phyloP scores from a whole-genome alignment of 2,329 filamentous ascomycete species.

The Triangularia setosa region DNA sequence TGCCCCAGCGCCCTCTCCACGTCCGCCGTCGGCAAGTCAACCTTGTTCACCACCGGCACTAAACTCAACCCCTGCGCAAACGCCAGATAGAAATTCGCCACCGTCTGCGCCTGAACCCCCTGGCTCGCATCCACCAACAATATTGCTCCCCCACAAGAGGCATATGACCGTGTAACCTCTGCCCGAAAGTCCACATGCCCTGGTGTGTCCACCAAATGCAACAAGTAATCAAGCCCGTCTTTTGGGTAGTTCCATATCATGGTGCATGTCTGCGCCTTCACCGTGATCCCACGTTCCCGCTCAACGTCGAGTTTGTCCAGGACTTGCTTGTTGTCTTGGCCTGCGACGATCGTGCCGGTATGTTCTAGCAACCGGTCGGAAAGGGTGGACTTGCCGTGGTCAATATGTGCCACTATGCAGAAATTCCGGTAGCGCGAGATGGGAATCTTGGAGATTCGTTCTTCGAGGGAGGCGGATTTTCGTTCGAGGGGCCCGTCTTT shows the following conservation, averaged over 20 bases:
- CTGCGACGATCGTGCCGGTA: conserved; percentile 85
- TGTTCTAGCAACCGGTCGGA: conserved; percentile 89
- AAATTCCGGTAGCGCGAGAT: conserved; percentile 87
- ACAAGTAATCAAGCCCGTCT: conserved; percentile 75
- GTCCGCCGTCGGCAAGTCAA: conserved; percentile 87
- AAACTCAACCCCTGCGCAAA: conserved; percentile 86
- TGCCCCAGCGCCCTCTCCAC: conserved; percentile 81
- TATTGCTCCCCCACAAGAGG: conserved; percentile 88
- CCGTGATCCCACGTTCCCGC: conserved; percentile 91
- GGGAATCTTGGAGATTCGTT: conserved; percentile 68
- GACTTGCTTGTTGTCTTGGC: conserved; percentile 84
- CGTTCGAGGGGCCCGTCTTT: conserved; percentile 19
- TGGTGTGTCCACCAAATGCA: conserved; percentile 94
- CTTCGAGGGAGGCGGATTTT: conserved; percentile 43
- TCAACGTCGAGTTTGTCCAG: conserved; percentile 97
- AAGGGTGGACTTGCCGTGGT: conserved; percentile 96
- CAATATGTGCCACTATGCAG: conserved; percentile 97
- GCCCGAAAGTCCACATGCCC: conserved; percentile 97
- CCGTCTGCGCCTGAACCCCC: conserved; percentile 94
- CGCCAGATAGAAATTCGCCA: conserved; percentile 96
- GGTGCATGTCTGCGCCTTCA: conserved; percentile 97
- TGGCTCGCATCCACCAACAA: conserved; percentile 94
- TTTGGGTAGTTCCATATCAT: conserved; percentile 85
- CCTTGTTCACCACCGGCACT: conserved; percentile 93
- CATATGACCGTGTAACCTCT: conserved; percentile 93